Conservation (phyloP, 306 rosid genomes). For the Acacia melanoxylon region DNA sequence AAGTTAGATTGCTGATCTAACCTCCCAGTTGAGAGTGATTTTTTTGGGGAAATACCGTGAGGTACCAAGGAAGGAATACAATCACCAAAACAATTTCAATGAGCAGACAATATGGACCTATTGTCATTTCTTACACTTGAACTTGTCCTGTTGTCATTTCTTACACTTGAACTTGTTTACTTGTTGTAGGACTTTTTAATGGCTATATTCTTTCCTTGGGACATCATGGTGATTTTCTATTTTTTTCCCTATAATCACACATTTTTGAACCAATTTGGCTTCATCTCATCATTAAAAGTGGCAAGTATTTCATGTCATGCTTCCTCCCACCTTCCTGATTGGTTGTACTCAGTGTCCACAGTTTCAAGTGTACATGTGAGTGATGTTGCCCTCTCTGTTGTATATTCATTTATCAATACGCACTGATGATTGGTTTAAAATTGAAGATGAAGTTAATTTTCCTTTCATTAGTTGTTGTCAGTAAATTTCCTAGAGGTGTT, state of each 20-base stretch:
- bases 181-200: too few species aligned
- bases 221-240: too few species aligned
- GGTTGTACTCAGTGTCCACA: constrained; percentile 6
- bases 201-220: too few species aligned
- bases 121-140: too few species aligned
- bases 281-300: constrained; percentile 20
- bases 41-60: neutral
- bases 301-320: constrained; percentile 30
- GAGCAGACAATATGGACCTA: too few species aligned
- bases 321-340: neutral
- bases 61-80: too few species aligned
- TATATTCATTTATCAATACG: constrained; percentile 35
- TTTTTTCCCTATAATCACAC: constrained; percentile 9
- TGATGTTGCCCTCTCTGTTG: neutral
- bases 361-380: constrained; percentile 10
- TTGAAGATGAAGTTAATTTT: constrained; percentile 19
- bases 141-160: too few species aligned
- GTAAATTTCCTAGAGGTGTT: neutral
- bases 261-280: constrained; percentile 23
- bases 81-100: too few species aligned
- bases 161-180: too few species aligned
- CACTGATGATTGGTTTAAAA: neutral
- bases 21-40: constrained; percentile 6
- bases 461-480: neutral
- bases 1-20: constrained; percentile 33